A percentile compares a stretch with the other conserved stretches of the same genome.
Conservation (phyloP, 331 rosid species). For the Rhamnella rubrinervis region DNA sequence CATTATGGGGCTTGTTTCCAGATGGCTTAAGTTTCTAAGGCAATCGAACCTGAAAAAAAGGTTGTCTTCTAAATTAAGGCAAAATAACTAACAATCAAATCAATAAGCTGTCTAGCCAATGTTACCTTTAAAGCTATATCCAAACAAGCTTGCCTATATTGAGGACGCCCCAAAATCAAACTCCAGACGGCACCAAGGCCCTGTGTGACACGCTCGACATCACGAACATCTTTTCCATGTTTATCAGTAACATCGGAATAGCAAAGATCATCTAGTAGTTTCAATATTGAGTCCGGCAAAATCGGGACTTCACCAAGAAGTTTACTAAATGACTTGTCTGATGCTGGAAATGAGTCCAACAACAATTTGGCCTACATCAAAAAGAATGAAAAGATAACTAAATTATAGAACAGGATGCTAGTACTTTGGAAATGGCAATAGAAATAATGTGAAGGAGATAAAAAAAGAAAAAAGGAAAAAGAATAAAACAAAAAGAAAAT, state of each 20-base stretch:
- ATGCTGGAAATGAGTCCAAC: conserved; percentile 84
- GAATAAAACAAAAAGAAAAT: conserved; percentile 8
- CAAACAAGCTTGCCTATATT: conserved; percentile 77
- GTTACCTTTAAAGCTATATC: conserved; percentile 82
- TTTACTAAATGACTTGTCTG: conserved; percentile 92
- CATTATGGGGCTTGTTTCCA: no score
- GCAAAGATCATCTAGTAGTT: conserved; percentile 79
- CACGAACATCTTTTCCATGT: conserved; percentile 69
- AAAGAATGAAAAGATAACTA: conserved; percentile 19
- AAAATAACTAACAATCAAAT: neutral
- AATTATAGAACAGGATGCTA: neutral
- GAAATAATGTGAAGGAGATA: neutral
- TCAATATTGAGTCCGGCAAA: conserved; percentile 75
- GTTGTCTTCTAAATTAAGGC: neutral
- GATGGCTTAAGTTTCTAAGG: no score
- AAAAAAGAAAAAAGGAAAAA: conserved; percentile 21
- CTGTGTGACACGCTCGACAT: conserved; percentile 93
- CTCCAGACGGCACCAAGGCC: conserved; percentile 99
- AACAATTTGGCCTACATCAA: conserved; percentile 68
- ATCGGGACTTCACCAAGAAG: conserved; percentile 95
- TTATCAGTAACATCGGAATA: conserved; percentile 59
- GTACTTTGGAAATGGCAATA: neutral
- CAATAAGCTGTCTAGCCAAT: conserved; percentile 10
- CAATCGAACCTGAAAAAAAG: no score
- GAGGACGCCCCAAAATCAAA: conserved; percentile 91